These are phyloP conservation scores for Xylaria sp. DNA, from an alignment of 2,329 filamentous ascomycete genomes.

Conservation along the genomic window DNA sequence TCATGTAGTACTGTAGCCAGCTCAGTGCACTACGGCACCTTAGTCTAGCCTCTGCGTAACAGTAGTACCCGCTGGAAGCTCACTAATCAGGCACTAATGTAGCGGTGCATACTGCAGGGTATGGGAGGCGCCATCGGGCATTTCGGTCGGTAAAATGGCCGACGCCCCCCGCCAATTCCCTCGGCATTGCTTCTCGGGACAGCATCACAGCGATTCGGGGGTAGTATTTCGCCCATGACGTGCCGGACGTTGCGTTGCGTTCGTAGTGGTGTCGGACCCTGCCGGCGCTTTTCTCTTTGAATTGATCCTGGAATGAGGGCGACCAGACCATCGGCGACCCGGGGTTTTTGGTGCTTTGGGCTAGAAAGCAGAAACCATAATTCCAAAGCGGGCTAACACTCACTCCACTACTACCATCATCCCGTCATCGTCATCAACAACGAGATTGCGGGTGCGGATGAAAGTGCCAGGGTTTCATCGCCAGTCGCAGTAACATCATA, in stretches of 20 bases:
- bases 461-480: neutral
- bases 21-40: neutral
- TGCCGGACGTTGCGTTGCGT: neutral
- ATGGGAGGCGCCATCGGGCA: constrained; percentile 20
- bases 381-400: neutral
- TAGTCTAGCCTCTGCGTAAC: neutral
- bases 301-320: constrained; percentile 6
- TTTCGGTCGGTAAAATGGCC: constrained; percentile 28
- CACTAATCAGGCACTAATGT: neutral
- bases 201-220: constrained; percentile 29
- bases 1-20: too few species aligned
- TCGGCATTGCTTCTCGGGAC: constrained; percentile 28
- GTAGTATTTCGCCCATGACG: constrained; percentile 32
- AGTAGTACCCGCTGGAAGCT: neutral
- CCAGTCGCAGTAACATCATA: neutral
- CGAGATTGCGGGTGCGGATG: neutral
- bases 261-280: neutral
- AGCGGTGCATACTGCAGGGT: too few species aligned
- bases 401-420: neutral
- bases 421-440: neutral
- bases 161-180: constrained; percentile 22
- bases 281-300: constrained; percentile 7
- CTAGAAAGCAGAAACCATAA: too few species aligned
- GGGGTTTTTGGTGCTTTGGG: neutral
- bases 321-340: neutral